These are phyloP conservation scores for Cyberlindnera veronae DNA, from an alignment of 805 yeast genomes.

Conservation along the genomic window DNA sequence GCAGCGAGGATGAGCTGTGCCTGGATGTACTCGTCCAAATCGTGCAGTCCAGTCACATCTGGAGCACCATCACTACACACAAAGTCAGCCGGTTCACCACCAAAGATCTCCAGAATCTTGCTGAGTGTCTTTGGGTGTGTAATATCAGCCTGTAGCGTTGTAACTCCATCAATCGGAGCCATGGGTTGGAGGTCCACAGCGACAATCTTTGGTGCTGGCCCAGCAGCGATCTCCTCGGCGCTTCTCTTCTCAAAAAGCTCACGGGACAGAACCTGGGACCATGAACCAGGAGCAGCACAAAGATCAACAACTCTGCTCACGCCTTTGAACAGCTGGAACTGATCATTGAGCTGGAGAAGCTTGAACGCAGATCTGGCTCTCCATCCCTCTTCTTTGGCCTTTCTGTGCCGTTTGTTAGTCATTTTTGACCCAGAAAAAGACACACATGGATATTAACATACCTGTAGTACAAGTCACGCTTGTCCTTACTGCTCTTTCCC, in stretches of 20 bases:
- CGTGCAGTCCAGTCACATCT: slow-evolving; percentile 96
- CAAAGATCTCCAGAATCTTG: slow-evolving; percentile 74
- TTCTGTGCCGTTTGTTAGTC: slow-evolving; percentile 36
- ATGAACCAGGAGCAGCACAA: slow-evolving; percentile 96
- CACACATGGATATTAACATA: too few species aligned
- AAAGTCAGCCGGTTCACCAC: slow-evolving; percentile 90
- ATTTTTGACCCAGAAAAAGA: too few species aligned
- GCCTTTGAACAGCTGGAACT: slow-evolving; percentile 71
- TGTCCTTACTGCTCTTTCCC: slow-evolving; percentile 96
- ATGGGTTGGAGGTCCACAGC: slow-evolving; percentile 97
- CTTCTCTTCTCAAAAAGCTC: slow-evolving; percentile 48
- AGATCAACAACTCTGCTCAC: slow-evolving; percentile 87
- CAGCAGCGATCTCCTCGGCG: slow-evolving; percentile 26
- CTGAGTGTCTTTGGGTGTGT: slow-evolving; percentile 90
- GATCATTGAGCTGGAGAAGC: slow-evolving; percentile 83
- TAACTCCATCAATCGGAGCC: slow-evolving; percentile 93
- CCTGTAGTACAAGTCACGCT: slow-evolving; percentile 81
- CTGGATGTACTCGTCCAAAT: slow-evolving; percentile 93
- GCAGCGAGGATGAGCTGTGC: slow-evolving; percentile 93
- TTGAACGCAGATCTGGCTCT: slow-evolving; percentile 97
- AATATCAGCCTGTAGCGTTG: slow-evolving; percentile 91
- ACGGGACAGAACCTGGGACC: slow-evolving; percentile 92
- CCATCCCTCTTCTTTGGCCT: slow-evolving; percentile 98
- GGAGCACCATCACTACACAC: slow-evolving; percentile 99
- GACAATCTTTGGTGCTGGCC: slow-evolving; percentile 70